Conservation (phyloP, 441 rosid species). For the Corymbia citriodora region DNA sequence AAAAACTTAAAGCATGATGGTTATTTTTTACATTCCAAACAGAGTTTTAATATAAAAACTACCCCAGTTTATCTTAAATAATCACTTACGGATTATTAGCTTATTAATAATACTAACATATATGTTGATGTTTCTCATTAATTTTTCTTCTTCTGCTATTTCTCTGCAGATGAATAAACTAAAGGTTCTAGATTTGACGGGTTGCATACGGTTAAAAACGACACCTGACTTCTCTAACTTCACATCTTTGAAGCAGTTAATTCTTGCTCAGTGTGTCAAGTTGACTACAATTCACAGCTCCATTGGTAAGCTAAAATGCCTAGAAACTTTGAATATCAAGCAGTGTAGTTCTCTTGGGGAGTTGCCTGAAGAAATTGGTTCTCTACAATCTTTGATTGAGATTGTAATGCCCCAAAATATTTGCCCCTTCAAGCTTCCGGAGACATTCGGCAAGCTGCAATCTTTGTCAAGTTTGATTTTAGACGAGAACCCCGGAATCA, state of each 20-base stretch:
- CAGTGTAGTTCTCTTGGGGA: neutral
- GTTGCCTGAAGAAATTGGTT: neutral
- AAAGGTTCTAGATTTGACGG: neutral
- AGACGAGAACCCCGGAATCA: neutral
- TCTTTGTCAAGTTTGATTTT: neutral
- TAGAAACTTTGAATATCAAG: neutral
- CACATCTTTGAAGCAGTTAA: neutral
- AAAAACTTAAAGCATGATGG: too few relatives aligned
- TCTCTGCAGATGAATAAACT: neutral
- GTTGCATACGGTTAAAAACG: neutral
- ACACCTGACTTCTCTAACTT: neutral
- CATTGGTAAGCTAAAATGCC: neutral
- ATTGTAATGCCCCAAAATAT: neutral
- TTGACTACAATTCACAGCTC: neutral
- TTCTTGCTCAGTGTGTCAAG: neutral
- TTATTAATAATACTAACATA: neutral
- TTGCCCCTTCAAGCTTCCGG: fast-evolving
- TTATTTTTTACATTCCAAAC: too few relatives aligned
- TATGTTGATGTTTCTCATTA: neutral
- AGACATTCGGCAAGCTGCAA: fast-evolving
- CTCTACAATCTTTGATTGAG: neutral
- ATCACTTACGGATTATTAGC: neutral
- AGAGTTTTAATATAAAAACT: too few relatives aligned
- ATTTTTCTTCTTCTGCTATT: neutral
- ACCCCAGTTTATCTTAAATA: too few relatives aligned